Percentiles rank a stretch among this genome's conserved stretches.
phyloP scores from a whole-genome alignment of 768 basidiomycete genomes.

The Cystobasidiopsis lactophilus region DNA sequence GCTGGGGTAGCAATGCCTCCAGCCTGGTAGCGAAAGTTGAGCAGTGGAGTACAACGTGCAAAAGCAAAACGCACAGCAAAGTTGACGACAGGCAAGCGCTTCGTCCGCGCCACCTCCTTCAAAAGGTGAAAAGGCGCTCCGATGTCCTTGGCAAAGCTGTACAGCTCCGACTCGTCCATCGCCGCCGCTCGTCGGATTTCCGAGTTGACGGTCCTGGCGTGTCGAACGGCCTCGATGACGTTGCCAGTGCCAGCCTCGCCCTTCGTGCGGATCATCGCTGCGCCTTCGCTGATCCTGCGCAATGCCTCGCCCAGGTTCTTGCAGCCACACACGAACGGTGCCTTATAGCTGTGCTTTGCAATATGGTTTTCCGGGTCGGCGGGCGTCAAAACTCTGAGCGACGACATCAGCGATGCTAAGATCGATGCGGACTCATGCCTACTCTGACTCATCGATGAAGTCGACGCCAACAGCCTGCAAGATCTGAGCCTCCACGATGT shows the following conservation, averaged over 20 bases:
- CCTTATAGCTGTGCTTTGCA: constrained; percentile 43
- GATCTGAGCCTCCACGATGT: constrained; percentile 80
- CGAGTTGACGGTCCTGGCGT: constrained; percentile 57
- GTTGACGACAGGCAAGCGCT: constrained; percentile 82
- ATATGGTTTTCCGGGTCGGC: constrained; percentile 53
- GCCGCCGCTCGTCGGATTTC: constrained; percentile 66
- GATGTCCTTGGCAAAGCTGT: constrained; percentile 74
- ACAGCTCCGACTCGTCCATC: constrained; percentile 89
- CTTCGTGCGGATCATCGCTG: constrained; percentile 96
- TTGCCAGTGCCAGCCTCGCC: constrained; percentile 42
- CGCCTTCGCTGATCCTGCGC: constrained; percentile 87
- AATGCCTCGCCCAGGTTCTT: constrained; percentile 89
- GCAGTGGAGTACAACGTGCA: not conserved
- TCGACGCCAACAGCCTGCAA: constrained; percentile 83
- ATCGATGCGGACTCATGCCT: not conserved
- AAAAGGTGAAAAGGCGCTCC: constrained; percentile 80
- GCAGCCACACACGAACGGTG: constrained; percentile 65
- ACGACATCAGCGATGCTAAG: constrained; percentile 20
- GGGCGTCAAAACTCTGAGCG: constrained; percentile 52
- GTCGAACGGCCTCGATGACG: constrained; percentile 53
- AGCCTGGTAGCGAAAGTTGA: not conserved
- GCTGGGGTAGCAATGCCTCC: constrained; percentile 30
- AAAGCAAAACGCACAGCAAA: constrained; percentile 77
- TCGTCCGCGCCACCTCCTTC: constrained; percentile 83
- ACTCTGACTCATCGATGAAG: constrained; percentile 80